A percentile compares a stretch with the other conserved stretches of the same genome.
phyloP scores from a whole-genome alignment of 169 alveolate genomes.

The Perkinsus olseni region DNA sequence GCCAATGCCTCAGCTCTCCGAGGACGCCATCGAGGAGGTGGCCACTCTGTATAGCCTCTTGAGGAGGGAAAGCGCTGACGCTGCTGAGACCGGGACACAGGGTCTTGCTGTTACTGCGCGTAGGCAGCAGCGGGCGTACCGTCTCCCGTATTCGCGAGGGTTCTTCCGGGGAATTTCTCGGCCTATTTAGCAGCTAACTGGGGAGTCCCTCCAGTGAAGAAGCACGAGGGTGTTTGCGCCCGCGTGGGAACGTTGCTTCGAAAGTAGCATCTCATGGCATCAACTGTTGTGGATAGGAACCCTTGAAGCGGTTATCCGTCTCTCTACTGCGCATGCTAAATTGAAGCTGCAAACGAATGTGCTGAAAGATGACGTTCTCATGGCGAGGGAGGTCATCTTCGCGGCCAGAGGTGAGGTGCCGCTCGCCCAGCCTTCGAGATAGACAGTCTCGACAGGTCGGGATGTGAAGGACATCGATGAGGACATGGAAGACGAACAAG shows the following conservation, averaged over 20 bases:
- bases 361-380: neutral
- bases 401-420: neutral
- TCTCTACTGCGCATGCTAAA: constrained; percentile 75
- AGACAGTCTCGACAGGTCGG: neutral
- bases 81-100: constrained; percentile 6
- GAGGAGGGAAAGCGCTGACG: constrained; percentile 34
- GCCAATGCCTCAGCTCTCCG: constrained; percentile 54
- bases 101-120: neutral
- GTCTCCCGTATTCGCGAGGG: too few relatives aligned
- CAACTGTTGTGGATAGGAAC: constrained; percentile 36
- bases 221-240: too few relatives aligned
- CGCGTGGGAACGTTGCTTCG: too few relatives aligned
- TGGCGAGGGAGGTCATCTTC: neutral
- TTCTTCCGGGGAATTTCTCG: too few relatives aligned
- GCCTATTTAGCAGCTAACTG: too few relatives aligned
- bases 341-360: constrained; percentile 35
- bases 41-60: constrained; percentile 51
- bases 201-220: too few relatives aligned
- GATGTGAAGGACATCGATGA: neutral
- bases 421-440: too few relatives aligned
- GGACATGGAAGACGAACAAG: neutral
- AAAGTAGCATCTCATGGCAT: too few relatives aligned
- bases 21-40: constrained; percentile 60
- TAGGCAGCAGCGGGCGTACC: constrained; percentile 1
- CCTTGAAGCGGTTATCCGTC: constrained; percentile 74